These are phyloP conservation scores for Claviceps monticola DNA, from an alignment of 2,329 filamentous ascomycete species.

Conservation along the genomic window DNA sequence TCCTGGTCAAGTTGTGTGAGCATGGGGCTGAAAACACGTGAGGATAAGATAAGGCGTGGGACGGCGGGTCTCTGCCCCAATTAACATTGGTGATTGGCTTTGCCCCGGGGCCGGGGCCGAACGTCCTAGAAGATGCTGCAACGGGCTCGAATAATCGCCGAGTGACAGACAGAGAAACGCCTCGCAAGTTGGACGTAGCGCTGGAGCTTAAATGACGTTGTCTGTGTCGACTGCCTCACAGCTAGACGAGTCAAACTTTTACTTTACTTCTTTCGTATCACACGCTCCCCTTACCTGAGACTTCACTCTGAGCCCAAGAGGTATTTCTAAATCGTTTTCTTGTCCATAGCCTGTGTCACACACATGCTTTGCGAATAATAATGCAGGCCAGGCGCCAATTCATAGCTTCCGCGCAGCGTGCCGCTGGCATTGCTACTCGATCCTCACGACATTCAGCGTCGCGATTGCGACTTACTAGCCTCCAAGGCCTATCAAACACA, in stretches of 20 bases:
- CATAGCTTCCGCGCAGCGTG: conserved; percentile 23
- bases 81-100: background rate
- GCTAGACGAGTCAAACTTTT: too few species aligned
- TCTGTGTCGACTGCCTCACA: too few species aligned
- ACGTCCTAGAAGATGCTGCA: conserved; percentile 26
- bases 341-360: background rate
- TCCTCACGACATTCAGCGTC: conserved; percentile 13
- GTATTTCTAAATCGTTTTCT: too few species aligned
- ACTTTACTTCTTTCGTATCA: too few species aligned
- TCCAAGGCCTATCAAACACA: conserved; percentile 11
- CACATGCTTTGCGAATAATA: conserved; percentile 9
- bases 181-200: too few species aligned
- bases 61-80: background rate
- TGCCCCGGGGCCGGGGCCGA: conserved; percentile 13
- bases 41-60: conserved; percentile 18
- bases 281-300: too few species aligned
- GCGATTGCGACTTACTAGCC: conserved; percentile 12
- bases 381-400: conserved; percentile 31
- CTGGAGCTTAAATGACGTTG: too few species aligned
- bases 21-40: conserved; percentile 24
- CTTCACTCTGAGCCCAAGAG: too few species aligned
- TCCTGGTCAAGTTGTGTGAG: conserved; percentile 10
- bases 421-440: conserved; percentile 19
- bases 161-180: background rate
- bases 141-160: conserved; percentile 9